These are phyloP conservation scores for Ramaria rubella DNA, from an alignment of 768 basidiomycete species.

Conservation along the genomic window DNA sequence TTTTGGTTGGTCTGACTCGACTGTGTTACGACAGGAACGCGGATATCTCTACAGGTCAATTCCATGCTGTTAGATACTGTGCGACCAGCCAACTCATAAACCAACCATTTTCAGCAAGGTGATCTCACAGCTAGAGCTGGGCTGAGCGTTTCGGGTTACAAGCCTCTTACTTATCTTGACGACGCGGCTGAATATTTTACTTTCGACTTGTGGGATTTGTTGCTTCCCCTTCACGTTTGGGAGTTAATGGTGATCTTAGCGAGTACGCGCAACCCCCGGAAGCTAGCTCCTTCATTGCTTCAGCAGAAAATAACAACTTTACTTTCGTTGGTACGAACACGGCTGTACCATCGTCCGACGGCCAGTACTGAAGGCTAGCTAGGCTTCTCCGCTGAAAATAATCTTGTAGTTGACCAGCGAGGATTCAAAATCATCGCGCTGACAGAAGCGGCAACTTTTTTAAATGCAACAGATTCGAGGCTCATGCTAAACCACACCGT, in stretches of 20 bases:
- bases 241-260: neutral
- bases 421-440: slow-evolving; percentile 11
- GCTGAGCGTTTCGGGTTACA: slow-evolving; percentile 1
- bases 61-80: neutral
- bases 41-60: neutral
- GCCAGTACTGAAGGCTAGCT: neutral
- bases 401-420: slow-evolving; percentile 13
- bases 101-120: neutral
- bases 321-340: slow-evolving; percentile 8
- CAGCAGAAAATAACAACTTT: slow-evolving; percentile 11
- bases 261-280: slow-evolving; percentile 11
- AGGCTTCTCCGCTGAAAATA: slow-evolving; percentile 12
- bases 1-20: neutral
- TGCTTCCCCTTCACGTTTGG: neutral
- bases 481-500: slow-evolving; percentile 6
- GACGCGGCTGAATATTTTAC: slow-evolving; percentile 11
- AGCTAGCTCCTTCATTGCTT: slow-evolving; percentile 9
- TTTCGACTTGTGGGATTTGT: slow-evolving; percentile 7
- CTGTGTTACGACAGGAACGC: neutral
- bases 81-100: neutral
- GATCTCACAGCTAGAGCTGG: slow-evolving; percentile 12
- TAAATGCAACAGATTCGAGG: slow-evolving; percentile 2
- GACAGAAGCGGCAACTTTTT: slow-evolving; percentile 6
- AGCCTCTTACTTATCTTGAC: slow-evolving; percentile 6
- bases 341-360: neutral